phyloP scores from a whole-genome alignment of 768 basidiomycete species.

The Epithele typhae region DNA sequence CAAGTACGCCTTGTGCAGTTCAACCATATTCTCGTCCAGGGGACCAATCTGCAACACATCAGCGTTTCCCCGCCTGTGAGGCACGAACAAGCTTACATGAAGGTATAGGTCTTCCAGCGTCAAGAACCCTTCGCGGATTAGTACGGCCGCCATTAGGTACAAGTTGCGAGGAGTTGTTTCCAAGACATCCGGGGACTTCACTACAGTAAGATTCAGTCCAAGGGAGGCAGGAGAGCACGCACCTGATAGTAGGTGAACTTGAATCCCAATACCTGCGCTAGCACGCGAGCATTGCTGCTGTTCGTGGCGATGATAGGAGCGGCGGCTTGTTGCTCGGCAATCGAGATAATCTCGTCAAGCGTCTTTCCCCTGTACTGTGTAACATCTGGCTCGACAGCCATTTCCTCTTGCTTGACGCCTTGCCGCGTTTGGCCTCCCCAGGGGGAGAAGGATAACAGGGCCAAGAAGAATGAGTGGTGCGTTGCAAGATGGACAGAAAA shows the following conservation, averaged over 20 bases:
- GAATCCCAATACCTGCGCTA: slow-evolving; percentile 95
- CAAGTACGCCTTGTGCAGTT: slow-evolving; percentile 60
- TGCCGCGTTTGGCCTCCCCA: slow-evolving; percentile 50
- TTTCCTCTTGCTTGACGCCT: slow-evolving; percentile 18
- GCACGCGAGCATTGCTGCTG: slow-evolving; percentile 46
- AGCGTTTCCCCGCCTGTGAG: slow-evolving; percentile 1
- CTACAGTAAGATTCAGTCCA: slow-evolving; percentile 9
- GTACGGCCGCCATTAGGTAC: slow-evolving; percentile 76
- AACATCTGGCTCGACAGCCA: slow-evolving; percentile 35
- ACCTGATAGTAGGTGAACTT: slow-evolving; percentile 93
- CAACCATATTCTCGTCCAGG: slow-evolving; percentile 70
- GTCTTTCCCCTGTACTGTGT: slow-evolving; percentile 51
- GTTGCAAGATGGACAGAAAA: slow-evolving; percentile 76
- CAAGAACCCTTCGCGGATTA: slow-evolving; percentile 89
- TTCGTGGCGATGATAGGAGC: slow-evolving; percentile 6
- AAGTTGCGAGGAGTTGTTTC: slow-evolving; percentile 69
- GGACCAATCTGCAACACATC: slow-evolving; percentile 55
- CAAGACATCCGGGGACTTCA: slow-evolving; percentile 49
- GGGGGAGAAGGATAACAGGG: slow-evolving; percentile 80
- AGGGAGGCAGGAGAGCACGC: neutral
- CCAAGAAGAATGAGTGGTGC: slow-evolving; percentile 87
- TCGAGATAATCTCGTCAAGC: slow-evolving; percentile 60
- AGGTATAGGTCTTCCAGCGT: slow-evolving; percentile 85
- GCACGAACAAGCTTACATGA: slow-evolving; percentile 56
- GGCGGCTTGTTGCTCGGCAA: slow-evolving; percentile 42